Evolutionary conservation across 2,329 filamentous ascomycete species (phyloP), one percentile per base, ranked within the genome.

Genomic region (Fusarium sp.): DNA sequence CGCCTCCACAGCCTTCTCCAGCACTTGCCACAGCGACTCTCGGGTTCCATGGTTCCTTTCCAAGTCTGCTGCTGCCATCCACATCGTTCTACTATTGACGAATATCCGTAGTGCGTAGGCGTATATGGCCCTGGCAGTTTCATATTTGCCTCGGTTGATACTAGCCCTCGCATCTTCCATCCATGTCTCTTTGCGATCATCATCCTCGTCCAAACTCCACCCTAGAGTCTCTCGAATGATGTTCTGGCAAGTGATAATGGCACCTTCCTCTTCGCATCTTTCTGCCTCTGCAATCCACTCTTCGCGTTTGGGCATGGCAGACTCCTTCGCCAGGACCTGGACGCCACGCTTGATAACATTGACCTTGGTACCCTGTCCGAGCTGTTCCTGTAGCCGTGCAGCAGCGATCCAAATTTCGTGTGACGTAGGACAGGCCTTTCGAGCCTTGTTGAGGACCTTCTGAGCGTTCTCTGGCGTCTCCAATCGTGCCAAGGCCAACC

Each of bases 371-470:
- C 90, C 91, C 71, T 93, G 92, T 30, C 95, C 95, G 33, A 91
- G 85, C 81, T 97, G 94, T 81, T 98, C 95, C 81, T 98, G 95
- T 51, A 99, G 85, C 61, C 95, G 89, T 41, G 94, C 94, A 36
- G 95, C 96, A 14, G 96, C 95, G 78, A 99, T 94, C 96, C 96
- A 99, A 72, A 99, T 94, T 79, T 98, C 95, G 83, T 96, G 90
- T 33, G 95, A 98, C 4, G 95, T 96, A 2, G 96, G 96, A 10
- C 97, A 91, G 5, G 95, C 95, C 84, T 97, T 97, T 72, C 96
- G 93, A 36, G 97, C 97, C 82, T 92, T 95, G 83, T 99, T 99
- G 72, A 99, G 88, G 44, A 99, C 95, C 78, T 95, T 93, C 79
- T 97, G 95, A 4, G 97, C 96, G 77, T 97, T 95, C 75, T 97